Evolutionary conservation across 352 stramenopile genomes (phyloP), one percentile per base, ranked within the genome.

Genomic region (Phytophthora meadii): DNA sequence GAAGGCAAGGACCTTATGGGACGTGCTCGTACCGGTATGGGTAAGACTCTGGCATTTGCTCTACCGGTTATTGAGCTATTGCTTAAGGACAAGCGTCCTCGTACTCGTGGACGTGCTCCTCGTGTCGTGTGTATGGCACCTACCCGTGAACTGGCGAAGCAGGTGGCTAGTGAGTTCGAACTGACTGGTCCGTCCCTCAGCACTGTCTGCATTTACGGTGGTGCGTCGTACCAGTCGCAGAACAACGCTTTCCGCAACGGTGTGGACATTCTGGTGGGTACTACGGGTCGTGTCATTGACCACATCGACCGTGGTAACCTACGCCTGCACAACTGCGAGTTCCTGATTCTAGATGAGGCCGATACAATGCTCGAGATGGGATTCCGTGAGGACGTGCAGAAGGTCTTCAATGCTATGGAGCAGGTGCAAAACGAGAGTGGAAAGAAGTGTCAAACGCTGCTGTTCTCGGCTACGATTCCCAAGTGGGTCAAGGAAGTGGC

Each of bases 11-110:
- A 99, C 81, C 80, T 99, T 17, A 99, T 99, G 75, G 98, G 97
- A 14, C 90, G 97, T 50, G 97, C 94, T 8, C 92, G 95, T 25
- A 99, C 97, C 3, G 98, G 98, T 61, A 99, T 98, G 67, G 98
- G 98, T 53, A 99, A 99, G 87, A 99, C 98, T 17, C 81, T 99
- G 10, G 98, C 98, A 34, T 99, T 99, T 79, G 97, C 95, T 7
- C 82, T 99, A 37, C 98, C 98, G 4, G 81, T 98, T 15, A 87
- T 99, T 40, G 92, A 98, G 65, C 74, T 95, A 41, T 67, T 99
- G 47, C 63, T 97, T 5, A 88, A 88, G 47, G 89, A 97, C 58
- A 89, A 81, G 36, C 83, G 87, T 45, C 89, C 90, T 37, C 81
- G 88, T 3, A 62, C 82, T 25, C 79, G 81, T 51, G 87, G 88